These are phyloP conservation scores for Litsea cubeba DNA, from an alignment of 164 flowering plant species.

Conservation along the genomic window DNA sequence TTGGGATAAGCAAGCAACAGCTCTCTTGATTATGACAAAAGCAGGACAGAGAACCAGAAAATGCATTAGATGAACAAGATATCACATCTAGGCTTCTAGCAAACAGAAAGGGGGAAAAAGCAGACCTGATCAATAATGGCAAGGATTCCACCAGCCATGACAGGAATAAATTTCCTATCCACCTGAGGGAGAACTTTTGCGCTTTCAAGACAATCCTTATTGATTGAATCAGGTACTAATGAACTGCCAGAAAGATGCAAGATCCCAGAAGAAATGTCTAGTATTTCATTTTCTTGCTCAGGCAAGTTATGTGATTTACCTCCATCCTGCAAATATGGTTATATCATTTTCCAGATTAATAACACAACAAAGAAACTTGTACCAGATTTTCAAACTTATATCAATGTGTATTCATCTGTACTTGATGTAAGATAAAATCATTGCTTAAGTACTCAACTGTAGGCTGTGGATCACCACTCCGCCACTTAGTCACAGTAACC, in stretches of 20 bases:
- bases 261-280: constrained; percentile 69
- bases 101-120: neutral
- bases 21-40: neutral
- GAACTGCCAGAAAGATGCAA: constrained; percentile 60
- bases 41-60: neutral
- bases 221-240: constrained; percentile 70
- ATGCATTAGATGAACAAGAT: neutral
- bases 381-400: neutral
- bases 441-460: constrained; percentile 31
- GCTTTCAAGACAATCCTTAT: constrained; percentile 52
- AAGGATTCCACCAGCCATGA: constrained; percentile 61
- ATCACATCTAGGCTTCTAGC: no score
- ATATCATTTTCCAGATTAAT: neutral
- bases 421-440: neutral
- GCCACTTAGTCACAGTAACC: constrained; percentile 51
- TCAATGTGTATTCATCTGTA: neutral
- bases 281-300: constrained; percentile 35
- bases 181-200: constrained; percentile 81
- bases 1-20: neutral
- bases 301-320: constrained; percentile 15
- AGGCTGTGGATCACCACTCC: constrained; percentile 21
- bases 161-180: constrained; percentile 85
- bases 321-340: constrained; percentile 30
- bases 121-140: constrained; percentile 89
- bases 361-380: neutral